Evolutionary conservation across 441 rosid species (phyloP).

Genomic region (Pelargonium cotyledonis): DNA sequence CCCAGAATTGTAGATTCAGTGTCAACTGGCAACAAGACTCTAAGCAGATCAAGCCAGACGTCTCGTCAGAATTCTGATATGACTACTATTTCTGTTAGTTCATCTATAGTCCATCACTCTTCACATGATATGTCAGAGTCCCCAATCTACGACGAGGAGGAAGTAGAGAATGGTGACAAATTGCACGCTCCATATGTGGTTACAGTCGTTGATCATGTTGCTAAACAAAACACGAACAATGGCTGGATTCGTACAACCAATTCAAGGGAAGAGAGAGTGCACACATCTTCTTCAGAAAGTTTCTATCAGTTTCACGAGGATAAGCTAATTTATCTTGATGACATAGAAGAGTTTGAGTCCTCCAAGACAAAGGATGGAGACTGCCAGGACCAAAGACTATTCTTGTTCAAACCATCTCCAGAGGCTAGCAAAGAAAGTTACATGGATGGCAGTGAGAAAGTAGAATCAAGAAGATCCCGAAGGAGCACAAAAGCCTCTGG

Average conservation of each 20-base stretch:
- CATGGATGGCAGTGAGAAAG: slow-evolving; percentile 23
- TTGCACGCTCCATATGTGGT: slow-evolving; percentile 14
- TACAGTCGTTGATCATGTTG: slow-evolving; percentile 16
- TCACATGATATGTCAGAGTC: slow-evolving; percentile 22
- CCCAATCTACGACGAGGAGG: slow-evolving; percentile 14
- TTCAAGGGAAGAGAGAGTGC: slow-evolving; percentile 11
- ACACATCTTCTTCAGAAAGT: slow-evolving; percentile 37
- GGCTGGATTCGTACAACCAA: neutral
- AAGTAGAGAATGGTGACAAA: slow-evolving; percentile 2
- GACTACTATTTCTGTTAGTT: slow-evolving; percentile 20
- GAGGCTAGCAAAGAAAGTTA: no score
- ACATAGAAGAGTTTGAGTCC: slow-evolving; percentile 43
- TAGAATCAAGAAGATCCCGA: slow-evolving; percentile 21
- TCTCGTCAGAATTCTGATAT: slow-evolving; percentile 17
- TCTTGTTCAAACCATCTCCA: slow-evolving; percentile 46
- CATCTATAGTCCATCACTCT: slow-evolving; percentile 26
- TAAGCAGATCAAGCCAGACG: neutral
- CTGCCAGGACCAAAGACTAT: slow-evolving; percentile 47
- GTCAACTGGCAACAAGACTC: neutral
- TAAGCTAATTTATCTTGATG: slow-evolving; percentile 43
- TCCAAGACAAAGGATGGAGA: slow-evolving; percentile 23
- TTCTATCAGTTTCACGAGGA: slow-evolving; percentile 30
- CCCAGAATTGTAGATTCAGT: slow-evolving; percentile 17
- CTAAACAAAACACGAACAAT: slow-evolving; percentile 20
- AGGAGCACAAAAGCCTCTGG: slow-evolving; percentile 20